Percentiles rank a stretch among this genome's conserved stretches.
Evolutionary conservation across 129 eudicot genomes (phyloP).

Genomic region (Artemisia annua): DNA sequence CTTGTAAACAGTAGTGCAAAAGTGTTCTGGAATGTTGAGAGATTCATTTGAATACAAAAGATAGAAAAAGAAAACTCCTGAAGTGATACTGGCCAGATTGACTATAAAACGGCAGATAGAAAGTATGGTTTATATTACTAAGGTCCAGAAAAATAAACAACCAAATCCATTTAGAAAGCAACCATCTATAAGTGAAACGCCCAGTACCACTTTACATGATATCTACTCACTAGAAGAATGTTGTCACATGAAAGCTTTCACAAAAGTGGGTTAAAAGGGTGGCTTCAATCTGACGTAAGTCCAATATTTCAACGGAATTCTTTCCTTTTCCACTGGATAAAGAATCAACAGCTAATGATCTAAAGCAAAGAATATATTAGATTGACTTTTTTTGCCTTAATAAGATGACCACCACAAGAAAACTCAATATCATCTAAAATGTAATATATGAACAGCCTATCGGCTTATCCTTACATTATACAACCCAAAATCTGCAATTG

Average conservation of each 20-base stretch:
- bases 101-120: background rate
- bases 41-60: no score
- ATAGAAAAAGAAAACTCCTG: no score
- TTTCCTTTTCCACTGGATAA: conserved; percentile 16
- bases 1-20: no score
- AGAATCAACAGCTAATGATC: conserved; percentile 14
- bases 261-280: conserved; percentile 10
- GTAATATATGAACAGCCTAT: conserved; percentile 5
- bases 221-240: conserved; percentile 4
- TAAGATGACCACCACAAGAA: background rate
- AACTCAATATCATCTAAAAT: conserved; percentile 5
- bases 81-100: no score
- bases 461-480: background rate
- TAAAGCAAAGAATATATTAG: conserved; percentile 13
- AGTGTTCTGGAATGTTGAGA: no score
- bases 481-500: background rate
- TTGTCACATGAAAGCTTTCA: conserved; percentile 24
- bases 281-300: conserved; percentile 11
- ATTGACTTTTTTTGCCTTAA: conserved; percentile 10
- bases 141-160: conserved; percentile 8
- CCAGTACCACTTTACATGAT: background rate
- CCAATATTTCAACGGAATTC: conserved; percentile 22
- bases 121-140: conserved; percentile 1
- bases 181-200: conserved; percentile 2
- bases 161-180: conserved; percentile 6